Evolutionary conservation across 1,284 basidiomycete species (phyloP).

Genomic region (Cutaneotrichosporon daszewskae): DNA sequence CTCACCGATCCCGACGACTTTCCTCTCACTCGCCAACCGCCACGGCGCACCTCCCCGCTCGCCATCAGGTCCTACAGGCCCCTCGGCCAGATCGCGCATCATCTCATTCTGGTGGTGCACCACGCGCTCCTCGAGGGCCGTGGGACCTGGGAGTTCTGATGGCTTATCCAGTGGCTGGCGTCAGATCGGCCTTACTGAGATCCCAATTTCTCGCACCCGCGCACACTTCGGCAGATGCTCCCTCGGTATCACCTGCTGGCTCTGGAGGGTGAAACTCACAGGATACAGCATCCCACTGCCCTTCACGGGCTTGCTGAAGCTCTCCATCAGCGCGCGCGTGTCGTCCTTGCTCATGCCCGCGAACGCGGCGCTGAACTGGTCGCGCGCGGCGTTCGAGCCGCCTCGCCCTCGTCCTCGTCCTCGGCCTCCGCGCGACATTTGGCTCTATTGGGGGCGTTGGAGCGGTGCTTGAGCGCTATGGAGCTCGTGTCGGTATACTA

Average conservation of each 20-base stretch:
- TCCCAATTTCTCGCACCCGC: too few species aligned
- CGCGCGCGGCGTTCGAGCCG: constrained; percentile 13
- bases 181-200: too few species aligned
- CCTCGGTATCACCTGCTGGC: too few species aligned
- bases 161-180: constrained; percentile 28
- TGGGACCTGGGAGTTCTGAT: constrained; percentile 25
- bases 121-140: constrained; percentile 20
- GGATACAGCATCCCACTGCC: constrained; percentile 39
- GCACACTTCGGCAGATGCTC: too few species aligned
- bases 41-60: constrained; percentile 24
- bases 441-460: too few species aligned
- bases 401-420: constrained; percentile 17
- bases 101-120: constrained; percentile 21
- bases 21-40: constrained; percentile 35
- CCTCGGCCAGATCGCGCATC: constrained; percentile 19
- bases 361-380: constrained; percentile 20
- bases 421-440: constrained; percentile 7
- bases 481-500: too few species aligned
- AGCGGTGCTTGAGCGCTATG: too few species aligned
- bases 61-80: constrained; percentile 5
- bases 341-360: constrained; percentile 22
- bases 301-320: constrained; percentile 22
- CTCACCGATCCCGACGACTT: constrained; percentile 40
- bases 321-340: constrained; percentile 16
- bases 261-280: constrained; percentile 19